Evolutionary conservation across 306 rosid species (phyloP).

Genomic region (Calophaca sinica): DNA sequence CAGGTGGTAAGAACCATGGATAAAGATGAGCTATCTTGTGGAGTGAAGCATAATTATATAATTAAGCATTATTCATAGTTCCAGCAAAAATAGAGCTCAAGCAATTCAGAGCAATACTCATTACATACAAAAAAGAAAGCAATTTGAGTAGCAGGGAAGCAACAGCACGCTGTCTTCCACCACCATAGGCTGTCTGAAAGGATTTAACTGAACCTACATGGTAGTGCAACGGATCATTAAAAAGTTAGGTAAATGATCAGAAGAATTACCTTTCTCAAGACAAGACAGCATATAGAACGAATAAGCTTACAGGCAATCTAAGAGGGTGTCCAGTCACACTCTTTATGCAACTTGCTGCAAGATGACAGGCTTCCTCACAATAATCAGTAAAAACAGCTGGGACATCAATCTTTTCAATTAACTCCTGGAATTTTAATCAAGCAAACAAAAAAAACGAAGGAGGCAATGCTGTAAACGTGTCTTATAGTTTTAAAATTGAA

Average conservation of each 20-base stretch:
- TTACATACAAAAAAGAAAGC: constrained; percentile 83
- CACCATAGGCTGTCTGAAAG: constrained; percentile 86
- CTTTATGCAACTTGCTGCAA: constrained; percentile 77
- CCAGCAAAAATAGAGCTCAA: neutral
- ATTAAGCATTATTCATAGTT: neutral
- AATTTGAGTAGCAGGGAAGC: constrained; percentile 92
- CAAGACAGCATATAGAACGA: neutral
- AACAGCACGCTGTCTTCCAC: constrained; percentile 74
- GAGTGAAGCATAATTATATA: neutral
- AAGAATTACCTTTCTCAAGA: constrained; percentile 6
- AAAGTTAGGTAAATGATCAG: neutral
- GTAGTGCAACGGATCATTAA: constrained; percentile 13
- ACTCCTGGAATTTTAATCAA: constrained; percentile 59
- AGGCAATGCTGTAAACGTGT: neutral
- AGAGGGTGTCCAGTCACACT: constrained; percentile 59
- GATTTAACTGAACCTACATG: constrained; percentile 87
- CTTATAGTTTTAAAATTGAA: neutral
- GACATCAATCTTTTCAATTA: constrained; percentile 61
- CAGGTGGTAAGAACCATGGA: constrained; percentile 1
- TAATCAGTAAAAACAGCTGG: constrained; percentile 82
- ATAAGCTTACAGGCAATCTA: constrained; percentile 64
- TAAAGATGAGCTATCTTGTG: constrained; percentile 1
- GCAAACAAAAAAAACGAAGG: constrained; percentile 33
- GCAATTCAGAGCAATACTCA: constrained; percentile 28
- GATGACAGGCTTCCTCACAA: constrained; percentile 97